Conservation (phyloP, 1,284 basidiomycete genomes). For the Pseudomicrostroma phylloplanum region DNA sequence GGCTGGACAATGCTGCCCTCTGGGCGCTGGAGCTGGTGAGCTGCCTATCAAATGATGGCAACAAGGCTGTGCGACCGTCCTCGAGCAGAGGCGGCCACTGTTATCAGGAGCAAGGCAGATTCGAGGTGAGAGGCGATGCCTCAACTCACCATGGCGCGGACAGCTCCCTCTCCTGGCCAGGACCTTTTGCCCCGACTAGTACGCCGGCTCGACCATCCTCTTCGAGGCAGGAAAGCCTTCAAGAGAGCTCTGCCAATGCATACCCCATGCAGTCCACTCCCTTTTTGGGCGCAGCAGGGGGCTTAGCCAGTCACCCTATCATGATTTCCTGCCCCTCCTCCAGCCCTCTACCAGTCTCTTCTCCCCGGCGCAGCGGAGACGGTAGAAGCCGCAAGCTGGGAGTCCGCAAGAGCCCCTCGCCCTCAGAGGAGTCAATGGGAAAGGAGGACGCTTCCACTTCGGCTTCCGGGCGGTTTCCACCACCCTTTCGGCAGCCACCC, state of each 20-base stretch:
- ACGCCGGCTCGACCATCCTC: neutral
- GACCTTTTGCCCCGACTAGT: neutral
- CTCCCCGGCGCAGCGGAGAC: neutral
- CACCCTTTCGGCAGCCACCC: neutral
- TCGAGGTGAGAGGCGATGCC: neutral
- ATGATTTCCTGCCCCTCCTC: constrained; percentile 1
- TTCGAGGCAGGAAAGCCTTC: no score
- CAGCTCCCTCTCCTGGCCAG: neutral
- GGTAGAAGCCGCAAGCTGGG: neutral
- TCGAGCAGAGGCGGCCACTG: neutral
- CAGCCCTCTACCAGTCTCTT: neutral
- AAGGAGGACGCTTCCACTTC: neutral
- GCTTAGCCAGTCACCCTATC: neutral
- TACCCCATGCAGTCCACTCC: constrained; percentile 2
- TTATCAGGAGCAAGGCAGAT: neutral
- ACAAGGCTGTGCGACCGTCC: neutral
- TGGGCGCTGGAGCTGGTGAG: constrained; percentile 4
- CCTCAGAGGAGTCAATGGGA: neutral
- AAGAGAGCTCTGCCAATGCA: neutral
- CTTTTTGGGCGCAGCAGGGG: neutral
- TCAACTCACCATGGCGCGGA: neutral
- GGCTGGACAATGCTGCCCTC: neutral
- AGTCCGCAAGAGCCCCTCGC: neutral
- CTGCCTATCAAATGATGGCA: neutral
- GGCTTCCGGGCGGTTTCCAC: neutral